Percentiles rank a stretch among this genome's conserved stretches.
phyloP scores from a whole-genome alignment of 352 stramenopile genomes.

The Globisporangium acanthophoron region DNA sequence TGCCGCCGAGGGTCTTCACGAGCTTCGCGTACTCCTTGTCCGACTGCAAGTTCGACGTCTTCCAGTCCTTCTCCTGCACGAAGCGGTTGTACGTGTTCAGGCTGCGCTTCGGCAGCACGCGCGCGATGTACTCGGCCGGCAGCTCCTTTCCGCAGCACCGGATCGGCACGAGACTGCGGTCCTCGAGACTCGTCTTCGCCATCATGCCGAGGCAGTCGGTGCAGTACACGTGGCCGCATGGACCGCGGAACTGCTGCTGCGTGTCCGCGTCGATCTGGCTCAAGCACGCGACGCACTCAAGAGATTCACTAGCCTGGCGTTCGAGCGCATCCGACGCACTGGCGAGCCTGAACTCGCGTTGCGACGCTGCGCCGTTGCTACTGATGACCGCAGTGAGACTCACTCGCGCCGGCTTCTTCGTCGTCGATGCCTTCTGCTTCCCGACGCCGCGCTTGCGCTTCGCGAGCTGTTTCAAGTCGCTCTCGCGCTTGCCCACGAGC shows the following conservation, averaged over 20 bases:
- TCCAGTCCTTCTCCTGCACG: slow-evolving; percentile 47
- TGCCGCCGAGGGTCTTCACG: slow-evolving; percentile 22
- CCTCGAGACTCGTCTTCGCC: slow-evolving; percentile 42
- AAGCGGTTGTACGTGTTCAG: slow-evolving; percentile 46
- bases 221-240: slow-evolving; percentile 68
- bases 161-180: slow-evolving; percentile 35
- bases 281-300: slow-evolving; percentile 8
- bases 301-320: not conserved
- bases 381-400: not conserved
- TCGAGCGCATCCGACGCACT: too few species aligned
- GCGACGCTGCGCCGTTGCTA: not conserved
- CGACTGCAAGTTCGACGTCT: slow-evolving; percentile 34
- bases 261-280: not conserved
- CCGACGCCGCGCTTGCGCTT: slow-evolving; percentile 1
- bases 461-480: not conserved
- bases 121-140: slow-evolving; percentile 49
- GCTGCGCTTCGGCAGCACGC: slow-evolving; percentile 25
- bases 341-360: too few species aligned
- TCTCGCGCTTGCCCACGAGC: not conserved
- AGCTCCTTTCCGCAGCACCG: slow-evolving; percentile 75
- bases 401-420: not conserved
- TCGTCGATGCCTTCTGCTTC: not conserved
- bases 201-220: slow-evolving; percentile 39
- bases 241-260: slow-evolving; percentile 3
- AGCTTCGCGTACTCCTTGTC: slow-evolving; percentile 55